Evolutionary conservation across 495 filamentous ascomycete genomes (phyloP), one percentile per base, ranked within the genome.

Genomic region (Penicillium pulvis): DNA sequence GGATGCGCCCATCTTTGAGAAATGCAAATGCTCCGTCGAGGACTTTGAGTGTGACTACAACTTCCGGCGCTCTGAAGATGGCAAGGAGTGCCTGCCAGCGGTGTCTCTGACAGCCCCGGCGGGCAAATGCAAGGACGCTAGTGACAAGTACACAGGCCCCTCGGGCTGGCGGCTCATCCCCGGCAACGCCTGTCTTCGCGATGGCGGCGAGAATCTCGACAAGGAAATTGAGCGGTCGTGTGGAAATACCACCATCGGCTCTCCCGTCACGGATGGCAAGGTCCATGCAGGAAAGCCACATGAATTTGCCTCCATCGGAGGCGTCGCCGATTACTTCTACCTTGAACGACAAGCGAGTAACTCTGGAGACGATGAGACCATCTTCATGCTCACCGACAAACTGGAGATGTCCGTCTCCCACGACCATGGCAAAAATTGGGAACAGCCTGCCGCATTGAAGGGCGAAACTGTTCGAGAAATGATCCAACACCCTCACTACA

Each of bases 21-120:
- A 79, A 31, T 98, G 94, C 79, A 82, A 89, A 20, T 98, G 94
- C 75, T 85, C 85, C 0, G 81, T 86, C 11, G 77, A 80, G 35
- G 94, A 98, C 71, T 98, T 90, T 66, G 94, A 98, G 71, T 98
- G 94, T 71, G 91, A 97, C 67, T 95, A 87, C 78, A 93, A 93
- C 69, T 97, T 94, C 67, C 74, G 84, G 44, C 79, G 77, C 49
- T 80, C 78, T 44, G 81, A 87, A n/a, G 84, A 89, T 55, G 72
- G 80, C 35, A 81, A 84, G 44, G 74, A 76, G 43, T 98, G 94
- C 66, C 71, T 85, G 6, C 81, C 84, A 0, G 79, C 85, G 14
- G 86, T 83, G 0, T 48, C 71, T 8, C 55, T 84, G 51, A 59
- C 63, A 5, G 64, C 77, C 4, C 83, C 85, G 4, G 78, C 86